Percentiles rank a stretch among this genome's conserved stretches.
Conservation (phyloP, 2,329 filamentous ascomycete species). For the Graphilbum sp. region DNA sequence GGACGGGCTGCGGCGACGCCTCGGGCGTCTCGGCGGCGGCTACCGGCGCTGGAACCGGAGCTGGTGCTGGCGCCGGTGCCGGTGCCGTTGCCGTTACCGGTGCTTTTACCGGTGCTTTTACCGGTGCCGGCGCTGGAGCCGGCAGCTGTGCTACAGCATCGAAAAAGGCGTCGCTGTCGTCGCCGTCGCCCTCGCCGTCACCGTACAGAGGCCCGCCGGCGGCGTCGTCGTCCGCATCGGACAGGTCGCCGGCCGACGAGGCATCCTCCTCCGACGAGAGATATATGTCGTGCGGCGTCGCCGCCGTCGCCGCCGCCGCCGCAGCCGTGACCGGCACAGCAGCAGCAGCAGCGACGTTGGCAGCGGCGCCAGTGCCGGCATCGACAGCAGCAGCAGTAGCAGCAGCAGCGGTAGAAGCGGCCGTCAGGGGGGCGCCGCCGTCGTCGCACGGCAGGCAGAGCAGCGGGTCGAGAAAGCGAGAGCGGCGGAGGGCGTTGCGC, state of each 20-base stretch:
- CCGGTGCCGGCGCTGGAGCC: too few species aligned
- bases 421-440: background rate
- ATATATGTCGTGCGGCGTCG: slow-evolving; percentile 40
- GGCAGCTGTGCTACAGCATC: background rate
- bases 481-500: slow-evolving; percentile 32
- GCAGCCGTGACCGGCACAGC: too few species aligned
- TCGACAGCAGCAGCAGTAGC: slow-evolving; percentile 10
- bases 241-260: slow-evolving; percentile 42
- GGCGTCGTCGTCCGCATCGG: slow-evolving; percentile 21
- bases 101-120: too few species aligned
- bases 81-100: too few species aligned
- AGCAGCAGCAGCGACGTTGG: slow-evolving; percentile 15
- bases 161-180: slow-evolving; percentile 6
- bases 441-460: slow-evolving; percentile 17
- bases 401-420: too few species aligned
- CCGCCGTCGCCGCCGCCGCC: too few species aligned
- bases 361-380: slow-evolving; percentile 4
- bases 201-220: slow-evolving; percentile 25
- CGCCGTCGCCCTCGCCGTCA: slow-evolving; percentile 25
- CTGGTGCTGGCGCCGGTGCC: background rate
- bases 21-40: background rate
- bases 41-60: slow-evolving; percentile 1
- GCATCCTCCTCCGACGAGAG: slow-evolving; percentile 51
- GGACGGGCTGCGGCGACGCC: too few species aligned
- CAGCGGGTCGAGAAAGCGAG: slow-evolving; percentile 24